phyloP scores from a whole-genome alignment of 257 asterid species.

The Salvia splendens region DNA sequence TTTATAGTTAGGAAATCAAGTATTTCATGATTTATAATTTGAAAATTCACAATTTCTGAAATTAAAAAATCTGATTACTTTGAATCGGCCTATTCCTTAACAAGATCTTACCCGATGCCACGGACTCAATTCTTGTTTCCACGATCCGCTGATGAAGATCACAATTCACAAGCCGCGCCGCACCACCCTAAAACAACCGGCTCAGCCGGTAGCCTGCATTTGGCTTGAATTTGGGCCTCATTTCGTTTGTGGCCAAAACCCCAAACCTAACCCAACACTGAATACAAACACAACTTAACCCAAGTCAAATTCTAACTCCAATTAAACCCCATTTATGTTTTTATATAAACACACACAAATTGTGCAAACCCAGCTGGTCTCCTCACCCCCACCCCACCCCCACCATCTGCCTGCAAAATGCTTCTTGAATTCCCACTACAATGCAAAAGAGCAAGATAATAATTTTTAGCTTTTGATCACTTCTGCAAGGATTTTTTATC shows the following conservation, averaged over 20 bases:
- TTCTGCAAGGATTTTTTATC: slow-evolving; percentile 7
- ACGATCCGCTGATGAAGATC: slow-evolving; percentile 39
- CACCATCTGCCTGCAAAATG: slow-evolving; percentile 1
- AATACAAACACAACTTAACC: slow-evolving; percentile 42
- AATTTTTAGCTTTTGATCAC: slow-evolving; percentile 34
- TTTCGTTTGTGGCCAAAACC: slow-evolving; percentile 40
- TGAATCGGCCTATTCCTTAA: neutral
- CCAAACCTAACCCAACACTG: slow-evolving; percentile 23
- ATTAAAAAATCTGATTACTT: no score
- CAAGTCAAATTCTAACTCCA: slow-evolving; percentile 69
- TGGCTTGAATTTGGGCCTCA: slow-evolving; percentile 48
- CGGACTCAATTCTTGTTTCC: neutral
- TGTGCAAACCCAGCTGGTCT: slow-evolving; percentile 43
- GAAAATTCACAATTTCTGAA: no score
- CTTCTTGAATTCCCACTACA: slow-evolving; percentile 39
- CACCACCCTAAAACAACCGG: slow-evolving; percentile 32
- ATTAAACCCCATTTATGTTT: slow-evolving; percentile 43
- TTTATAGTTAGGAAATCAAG: no score
- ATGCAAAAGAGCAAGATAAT: slow-evolving; percentile 35
- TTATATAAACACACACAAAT: slow-evolving; percentile 65
- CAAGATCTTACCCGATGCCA: neutral
- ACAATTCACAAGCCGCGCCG: slow-evolving; percentile 43
- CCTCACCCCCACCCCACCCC: slow-evolving; percentile 1
- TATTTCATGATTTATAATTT: no score
- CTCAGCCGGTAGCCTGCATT: slow-evolving; percentile 48